Percentiles rank a stretch among this genome's conserved stretches.
These are phyloP conservation scores for Pythium sp. DNA, from an alignment of 352 stramenopile genomes.

Conservation along the genomic window DNA sequence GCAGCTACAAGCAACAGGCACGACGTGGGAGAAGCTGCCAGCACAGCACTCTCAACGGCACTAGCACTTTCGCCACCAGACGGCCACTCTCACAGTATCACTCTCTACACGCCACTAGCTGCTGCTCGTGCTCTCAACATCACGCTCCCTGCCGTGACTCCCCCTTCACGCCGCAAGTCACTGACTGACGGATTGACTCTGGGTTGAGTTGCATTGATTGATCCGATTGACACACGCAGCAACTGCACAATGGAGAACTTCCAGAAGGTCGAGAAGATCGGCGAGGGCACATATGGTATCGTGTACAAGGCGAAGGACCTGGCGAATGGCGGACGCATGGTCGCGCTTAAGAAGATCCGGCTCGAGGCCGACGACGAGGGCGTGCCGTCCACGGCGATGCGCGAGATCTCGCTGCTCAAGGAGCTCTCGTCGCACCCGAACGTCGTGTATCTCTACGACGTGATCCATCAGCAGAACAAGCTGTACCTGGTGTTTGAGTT, in stretches of 20 bases:
- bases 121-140: neutral
- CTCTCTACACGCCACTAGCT: neutral
- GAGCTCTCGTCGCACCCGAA: slow-evolving; percentile 94
- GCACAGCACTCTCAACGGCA: neutral
- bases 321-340: slow-evolving; percentile 79
- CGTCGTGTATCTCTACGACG: slow-evolving; percentile 87
- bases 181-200: neutral
- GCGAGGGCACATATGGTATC: slow-evolving; percentile 95
- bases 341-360: slow-evolving; percentile 94
- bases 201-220: neutral
- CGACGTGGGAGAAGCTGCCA: neutral
- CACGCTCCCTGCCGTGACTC: neutral
- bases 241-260: slow-evolving; percentile 70
- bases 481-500: slow-evolving; percentile 89
- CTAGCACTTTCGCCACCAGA: slow-evolving; percentile 6
- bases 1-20: neutral
- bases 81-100: neutral
- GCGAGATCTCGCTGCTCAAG: slow-evolving; percentile 96
- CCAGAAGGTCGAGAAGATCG: slow-evolving; percentile 85
- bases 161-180: neutral
- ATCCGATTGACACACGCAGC: neutral
- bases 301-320: slow-evolving; percentile 96
- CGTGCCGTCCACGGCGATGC: slow-evolving; percentile 97
- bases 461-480: slow-evolving; percentile 85
- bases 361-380: slow-evolving; percentile 94